Percentiles rank a stretch among this genome's conserved stretches.
phyloP scores from a whole-genome alignment of 495 filamentous ascomycete genomes.

The Hypoxylon crocopeplum region DNA sequence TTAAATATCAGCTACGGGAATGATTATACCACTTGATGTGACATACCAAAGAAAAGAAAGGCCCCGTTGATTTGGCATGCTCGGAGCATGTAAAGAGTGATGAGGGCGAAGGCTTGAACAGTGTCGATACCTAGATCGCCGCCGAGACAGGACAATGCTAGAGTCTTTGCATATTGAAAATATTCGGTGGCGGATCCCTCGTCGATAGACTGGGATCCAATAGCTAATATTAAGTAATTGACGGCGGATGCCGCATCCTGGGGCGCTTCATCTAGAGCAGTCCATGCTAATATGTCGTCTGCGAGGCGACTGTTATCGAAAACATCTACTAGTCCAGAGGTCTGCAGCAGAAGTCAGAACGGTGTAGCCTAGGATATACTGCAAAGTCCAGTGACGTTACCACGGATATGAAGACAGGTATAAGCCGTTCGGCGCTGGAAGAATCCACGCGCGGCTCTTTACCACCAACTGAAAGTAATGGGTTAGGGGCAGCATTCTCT shows the following conservation, averaged over 20 bases:
- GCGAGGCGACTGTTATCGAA: slow-evolving; percentile 44
- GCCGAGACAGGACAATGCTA: slow-evolving; percentile 61
- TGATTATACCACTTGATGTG: not conserved
- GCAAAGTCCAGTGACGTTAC: slow-evolving; percentile 15
- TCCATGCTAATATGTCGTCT: slow-evolving; percentile 43
- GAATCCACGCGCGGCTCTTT: slow-evolving; percentile 33
- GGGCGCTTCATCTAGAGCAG: slow-evolving; percentile 9
- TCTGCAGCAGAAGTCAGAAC: slow-evolving; percentile 27
- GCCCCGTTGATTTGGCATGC: slow-evolving; percentile 67
- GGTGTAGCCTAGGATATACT: not conserved
- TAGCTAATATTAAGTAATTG: slow-evolving; percentile 65
- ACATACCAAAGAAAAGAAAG: slow-evolving; percentile 59
- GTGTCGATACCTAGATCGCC: slow-evolving; percentile 63
- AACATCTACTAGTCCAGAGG: slow-evolving; percentile 49
- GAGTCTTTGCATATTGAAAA: slow-evolving; percentile 63
- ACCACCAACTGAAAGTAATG: slow-evolving; percentile 6
- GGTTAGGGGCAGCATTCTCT: slow-evolving; percentile 52
- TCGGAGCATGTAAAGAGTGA: slow-evolving; percentile 67
- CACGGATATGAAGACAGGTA: slow-evolving; percentile 46
- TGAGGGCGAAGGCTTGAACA: slow-evolving; percentile 64
- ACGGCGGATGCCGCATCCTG: slow-evolving; percentile 59
- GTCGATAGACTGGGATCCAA: slow-evolving; percentile 64
- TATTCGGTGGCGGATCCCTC: slow-evolving; percentile 56
- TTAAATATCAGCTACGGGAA: slow-evolving; percentile 36
- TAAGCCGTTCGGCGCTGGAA: slow-evolving; percentile 22